phyloP scores from a whole-genome alignment of 1,139 yeast species.

The Suhomyces chickasaworum region DNA sequence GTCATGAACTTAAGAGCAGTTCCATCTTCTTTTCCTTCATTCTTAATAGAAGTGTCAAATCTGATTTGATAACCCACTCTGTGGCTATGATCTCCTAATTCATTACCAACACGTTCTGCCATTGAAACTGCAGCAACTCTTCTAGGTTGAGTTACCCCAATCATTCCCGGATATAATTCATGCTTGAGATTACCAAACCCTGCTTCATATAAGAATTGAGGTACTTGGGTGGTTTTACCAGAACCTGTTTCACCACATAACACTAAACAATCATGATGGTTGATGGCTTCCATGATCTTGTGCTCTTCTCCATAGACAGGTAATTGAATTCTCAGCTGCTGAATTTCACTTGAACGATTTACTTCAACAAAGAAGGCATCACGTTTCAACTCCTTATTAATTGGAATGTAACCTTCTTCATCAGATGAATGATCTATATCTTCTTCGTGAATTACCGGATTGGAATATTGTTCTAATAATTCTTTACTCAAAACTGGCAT shows the following conservation, averaged over 20 bases:
- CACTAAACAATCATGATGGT: constrained; percentile 87
- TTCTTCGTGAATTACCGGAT: constrained; percentile 54
- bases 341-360: constrained; percentile 63
- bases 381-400: constrained; percentile 55
- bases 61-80: constrained; percentile 90
- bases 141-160: constrained; percentile 96
- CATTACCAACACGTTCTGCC: constrained; percentile 86
- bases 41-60: constrained; percentile 74
- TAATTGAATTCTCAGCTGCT: constrained; percentile 63
- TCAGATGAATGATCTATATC: constrained; percentile 64
- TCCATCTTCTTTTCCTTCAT: constrained; percentile 47
- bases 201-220: constrained; percentile 79
- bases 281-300: constrained; percentile 91
- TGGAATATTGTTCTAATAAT: constrained; percentile 44
- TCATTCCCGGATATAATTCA: constrained; percentile 77
- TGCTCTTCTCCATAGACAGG: constrained; percentile 95
- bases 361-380: constrained; percentile 72
- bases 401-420: constrained; percentile 57
- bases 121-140: constrained; percentile 98
- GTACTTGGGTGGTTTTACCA: constrained; percentile 80
- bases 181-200: constrained; percentile 75
- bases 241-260: constrained; percentile 94
- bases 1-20: constrained; percentile 96
- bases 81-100: constrained; percentile 76
- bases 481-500: constrained; percentile 56